phyloP scores from a whole-genome alignment of 768 basidiomycete genomes.

The Rhodotorula taiwanensis region DNA sequence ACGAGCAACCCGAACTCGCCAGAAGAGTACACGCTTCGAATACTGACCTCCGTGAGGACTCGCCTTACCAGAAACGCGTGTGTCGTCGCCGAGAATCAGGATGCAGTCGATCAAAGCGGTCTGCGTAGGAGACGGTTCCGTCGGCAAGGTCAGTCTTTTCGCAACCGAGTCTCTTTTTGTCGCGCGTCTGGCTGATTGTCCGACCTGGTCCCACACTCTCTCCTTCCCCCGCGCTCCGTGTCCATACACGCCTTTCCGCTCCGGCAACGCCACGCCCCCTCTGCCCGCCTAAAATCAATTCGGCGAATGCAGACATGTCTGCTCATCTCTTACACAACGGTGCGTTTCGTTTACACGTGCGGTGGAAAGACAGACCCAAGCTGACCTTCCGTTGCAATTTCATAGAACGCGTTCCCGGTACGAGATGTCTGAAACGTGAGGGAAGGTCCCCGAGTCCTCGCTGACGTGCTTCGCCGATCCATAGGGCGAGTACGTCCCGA shows the following conservation, averaged over 20 bases:
- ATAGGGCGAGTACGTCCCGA: slow-evolving; percentile 94
- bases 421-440: too few species aligned
- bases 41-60: too few species aligned
- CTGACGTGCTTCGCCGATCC: neutral
- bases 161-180: too few species aligned
- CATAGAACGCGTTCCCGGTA: slow-evolving; percentile 40
- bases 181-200: too few species aligned
- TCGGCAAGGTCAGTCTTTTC: slow-evolving; percentile 45
- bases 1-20: too few species aligned
- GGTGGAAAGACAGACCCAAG: too few species aligned
- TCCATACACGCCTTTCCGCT: neutral
- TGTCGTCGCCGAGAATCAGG: too few species aligned
- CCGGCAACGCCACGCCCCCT: neutral
- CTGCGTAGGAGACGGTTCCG: slow-evolving; percentile 49
- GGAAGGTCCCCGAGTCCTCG: too few species aligned
- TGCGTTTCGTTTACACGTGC: slow-evolving; percentile 18
- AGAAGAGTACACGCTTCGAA: too few species aligned
- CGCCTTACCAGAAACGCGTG: too few species aligned
- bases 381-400: too few species aligned
- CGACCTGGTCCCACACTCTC: neutral
- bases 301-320: slow-evolving; percentile 75
- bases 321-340: slow-evolving; percentile 95
- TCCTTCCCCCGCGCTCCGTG: neutral
- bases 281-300: too few species aligned
- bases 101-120: slow-evolving; percentile 33